Conservation (phyloP, 192 early-diverging fungal genomes). For the Coemansia sp. region DNA sequence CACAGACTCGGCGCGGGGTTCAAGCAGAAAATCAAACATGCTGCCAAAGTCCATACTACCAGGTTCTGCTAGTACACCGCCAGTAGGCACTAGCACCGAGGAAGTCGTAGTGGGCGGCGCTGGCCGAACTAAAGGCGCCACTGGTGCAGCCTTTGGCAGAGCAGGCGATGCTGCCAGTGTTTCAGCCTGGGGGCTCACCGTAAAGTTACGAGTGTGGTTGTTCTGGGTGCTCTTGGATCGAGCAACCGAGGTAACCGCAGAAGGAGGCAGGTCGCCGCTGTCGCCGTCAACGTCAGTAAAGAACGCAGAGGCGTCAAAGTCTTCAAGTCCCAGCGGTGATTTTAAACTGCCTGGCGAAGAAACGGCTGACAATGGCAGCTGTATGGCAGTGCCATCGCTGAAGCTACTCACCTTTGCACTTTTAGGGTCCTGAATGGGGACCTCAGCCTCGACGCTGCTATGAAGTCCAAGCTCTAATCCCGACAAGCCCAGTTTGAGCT, state of each 20-base stretch:
- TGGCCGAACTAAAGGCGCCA: neutral
- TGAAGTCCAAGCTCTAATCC: neutral
- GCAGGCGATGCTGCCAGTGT: neutral
- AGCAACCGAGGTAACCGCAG: neutral
- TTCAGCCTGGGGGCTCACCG: neutral
- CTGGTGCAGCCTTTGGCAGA: neutral
- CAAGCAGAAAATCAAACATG: slow-evolving; percentile 21
- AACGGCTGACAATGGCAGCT: neutral
- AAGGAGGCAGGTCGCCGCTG: neutral
- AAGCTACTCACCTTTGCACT: neutral
- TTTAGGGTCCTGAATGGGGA: neutral
- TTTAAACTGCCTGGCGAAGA: neutral
- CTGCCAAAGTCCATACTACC: slow-evolving; percentile 19
- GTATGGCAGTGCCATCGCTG: neutral
- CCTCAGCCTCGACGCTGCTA: neutral
- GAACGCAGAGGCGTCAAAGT: slow-evolving; percentile 37
- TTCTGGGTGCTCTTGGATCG: neutral
- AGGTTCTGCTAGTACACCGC: neutral
- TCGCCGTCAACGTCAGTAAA: slow-evolving; percentile 19
- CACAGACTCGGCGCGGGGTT: slow-evolving; percentile 2
- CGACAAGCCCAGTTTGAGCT: neutral
- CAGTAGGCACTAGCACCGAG: neutral
- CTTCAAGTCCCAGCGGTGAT: slow-evolving; percentile 4
- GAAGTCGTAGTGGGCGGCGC: neutral
- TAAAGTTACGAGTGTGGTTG: slow-evolving; percentile 1